These are phyloP conservation scores for Sporopachydermia lactativora DNA, from an alignment of 805 yeast genomes.

Conservation along the genomic window DNA sequence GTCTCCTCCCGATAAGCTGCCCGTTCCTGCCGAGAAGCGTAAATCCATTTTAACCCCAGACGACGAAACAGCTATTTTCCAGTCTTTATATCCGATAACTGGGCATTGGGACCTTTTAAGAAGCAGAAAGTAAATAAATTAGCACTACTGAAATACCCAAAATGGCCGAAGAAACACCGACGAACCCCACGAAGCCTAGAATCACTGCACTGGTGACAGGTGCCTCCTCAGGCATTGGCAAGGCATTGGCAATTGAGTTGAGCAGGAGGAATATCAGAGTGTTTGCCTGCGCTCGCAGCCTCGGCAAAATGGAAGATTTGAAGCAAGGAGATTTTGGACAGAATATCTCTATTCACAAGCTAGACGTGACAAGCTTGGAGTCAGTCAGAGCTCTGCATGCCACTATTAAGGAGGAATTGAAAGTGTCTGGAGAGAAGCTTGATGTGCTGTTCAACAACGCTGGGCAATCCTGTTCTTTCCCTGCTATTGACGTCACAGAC, in stretches of 20 bases:
- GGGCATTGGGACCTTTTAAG: too few relatives aligned
- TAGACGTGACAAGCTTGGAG: slow-evolving; percentile 44
- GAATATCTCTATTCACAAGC: slow-evolving; percentile 30
- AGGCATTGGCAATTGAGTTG: slow-evolving; percentile 32
- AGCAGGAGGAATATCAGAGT: slow-evolving; percentile 42
- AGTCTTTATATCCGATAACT: too few relatives aligned
- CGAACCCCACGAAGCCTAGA: too few relatives aligned
- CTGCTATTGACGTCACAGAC: slow-evolving; percentile 53
- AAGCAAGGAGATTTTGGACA: slow-evolving; percentile 20
- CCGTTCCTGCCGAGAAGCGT: too few relatives aligned
- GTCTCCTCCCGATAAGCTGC: too few relatives aligned
- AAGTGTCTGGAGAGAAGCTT: slow-evolving; percentile 31
- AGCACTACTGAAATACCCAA: too few relatives aligned
- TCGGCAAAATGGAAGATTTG: slow-evolving; percentile 43
- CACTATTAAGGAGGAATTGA: slow-evolving; percentile 20
- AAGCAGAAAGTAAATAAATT: too few relatives aligned
- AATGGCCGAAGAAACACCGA: background rate
- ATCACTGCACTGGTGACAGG: slow-evolving; percentile 33
- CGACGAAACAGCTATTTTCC: too few relatives aligned
- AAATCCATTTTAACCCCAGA: too few relatives aligned
- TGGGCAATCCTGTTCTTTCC: slow-evolving; percentile 59
- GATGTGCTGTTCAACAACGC: slow-evolving; percentile 66
- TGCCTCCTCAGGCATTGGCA: slow-evolving; percentile 44
- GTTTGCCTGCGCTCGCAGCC: slow-evolving; percentile 62
- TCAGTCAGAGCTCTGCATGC: slow-evolving; percentile 32